These are phyloP conservation scores for Rhizopus sp. DNA, from an alignment of 371 early-diverging fungal species.

Conservation along the genomic window DNA sequence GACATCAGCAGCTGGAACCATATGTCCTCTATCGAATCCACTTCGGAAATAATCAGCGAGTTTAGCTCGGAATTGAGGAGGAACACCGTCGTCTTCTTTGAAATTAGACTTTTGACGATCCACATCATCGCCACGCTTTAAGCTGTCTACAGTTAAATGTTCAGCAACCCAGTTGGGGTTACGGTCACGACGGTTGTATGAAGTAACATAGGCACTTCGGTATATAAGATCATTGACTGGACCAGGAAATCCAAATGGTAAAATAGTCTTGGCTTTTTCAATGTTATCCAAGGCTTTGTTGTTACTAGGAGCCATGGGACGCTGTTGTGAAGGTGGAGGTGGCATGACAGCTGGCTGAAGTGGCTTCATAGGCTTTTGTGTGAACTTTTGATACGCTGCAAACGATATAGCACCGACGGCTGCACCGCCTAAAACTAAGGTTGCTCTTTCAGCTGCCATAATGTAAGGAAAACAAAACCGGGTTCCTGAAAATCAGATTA, in stretches of 20 bases:
- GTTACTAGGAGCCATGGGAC: constrained; percentile 1
- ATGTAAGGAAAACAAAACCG: neutral
- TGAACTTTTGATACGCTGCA: constrained; percentile 45
- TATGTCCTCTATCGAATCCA: constrained; percentile 83
- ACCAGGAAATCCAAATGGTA: constrained; percentile 57
- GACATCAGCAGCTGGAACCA: constrained; percentile 85
- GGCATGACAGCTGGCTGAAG: constrained; percentile 14
- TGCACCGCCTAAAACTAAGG: constrained; percentile 51
- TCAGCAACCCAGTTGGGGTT: constrained; percentile 90
- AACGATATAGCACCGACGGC: constrained; percentile 47
- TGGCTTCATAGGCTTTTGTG: constrained; percentile 32
- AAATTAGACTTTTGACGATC: constrained; percentile 71
- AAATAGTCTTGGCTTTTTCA: constrained; percentile 46
- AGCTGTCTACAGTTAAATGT: constrained; percentile 70
- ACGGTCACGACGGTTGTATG: constrained; percentile 75
- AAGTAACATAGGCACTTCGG: constrained; percentile 61
- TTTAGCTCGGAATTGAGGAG: constrained; percentile 67
- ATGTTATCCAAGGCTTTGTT: constrained; percentile 12
- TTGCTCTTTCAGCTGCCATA: constrained; percentile 42
- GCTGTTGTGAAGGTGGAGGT: constrained; percentile 7
- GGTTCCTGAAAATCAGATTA: no score
- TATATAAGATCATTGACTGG: constrained; percentile 63
- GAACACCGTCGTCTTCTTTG: constrained; percentile 67
- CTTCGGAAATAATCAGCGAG: constrained; percentile 71
- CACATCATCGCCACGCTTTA: constrained; percentile 57